Evolutionary conservation across 139 green algal genomes (phyloP).

Genomic region (Ostreobium quekettii): DNA sequence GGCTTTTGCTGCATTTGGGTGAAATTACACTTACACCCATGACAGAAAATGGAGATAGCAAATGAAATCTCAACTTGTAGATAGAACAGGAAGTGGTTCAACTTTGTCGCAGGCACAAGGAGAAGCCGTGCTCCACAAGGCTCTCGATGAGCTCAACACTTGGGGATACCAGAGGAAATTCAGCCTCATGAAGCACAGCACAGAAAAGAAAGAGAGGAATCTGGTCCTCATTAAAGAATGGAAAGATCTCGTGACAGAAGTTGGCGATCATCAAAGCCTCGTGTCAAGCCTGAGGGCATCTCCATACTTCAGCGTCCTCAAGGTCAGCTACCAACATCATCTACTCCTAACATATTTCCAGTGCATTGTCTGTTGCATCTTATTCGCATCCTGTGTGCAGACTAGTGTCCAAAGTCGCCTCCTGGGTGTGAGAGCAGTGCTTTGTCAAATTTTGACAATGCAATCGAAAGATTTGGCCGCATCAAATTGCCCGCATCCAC

Average conservation of each 20-base stretch:
- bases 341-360: not conserved
- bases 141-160: conserved; percentile 65
- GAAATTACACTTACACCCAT: too few species aligned
- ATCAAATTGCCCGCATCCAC: too few species aligned
- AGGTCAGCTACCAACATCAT: conserved; percentile 27
- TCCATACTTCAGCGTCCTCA: conserved; percentile 57
- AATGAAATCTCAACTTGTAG: too few species aligned
- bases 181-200: conserved; percentile 28
- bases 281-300: conserved; percentile 57
- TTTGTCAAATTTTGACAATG: too few species aligned
- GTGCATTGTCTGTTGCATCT: too few species aligned
- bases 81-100: too few species aligned
- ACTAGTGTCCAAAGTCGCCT: too few species aligned
- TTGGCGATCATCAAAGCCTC: conserved; percentile 68
- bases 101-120: conserved; percentile 49
- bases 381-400: too few species aligned
- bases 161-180: conserved; percentile 69
- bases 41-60: too few species aligned
- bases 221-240: conserved; percentile 70
- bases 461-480: too few species aligned
- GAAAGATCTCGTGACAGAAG: conserved; percentile 66
- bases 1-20: not conserved
- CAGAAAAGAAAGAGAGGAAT: conserved; percentile 5
- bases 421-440: too few species aligned
- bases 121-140: conserved; percentile 64